Evolutionary conservation across 768 basidiomycete species (phyloP), one percentile per base, ranked within the genome.

Genomic region (Pisolithus albus): DNA sequence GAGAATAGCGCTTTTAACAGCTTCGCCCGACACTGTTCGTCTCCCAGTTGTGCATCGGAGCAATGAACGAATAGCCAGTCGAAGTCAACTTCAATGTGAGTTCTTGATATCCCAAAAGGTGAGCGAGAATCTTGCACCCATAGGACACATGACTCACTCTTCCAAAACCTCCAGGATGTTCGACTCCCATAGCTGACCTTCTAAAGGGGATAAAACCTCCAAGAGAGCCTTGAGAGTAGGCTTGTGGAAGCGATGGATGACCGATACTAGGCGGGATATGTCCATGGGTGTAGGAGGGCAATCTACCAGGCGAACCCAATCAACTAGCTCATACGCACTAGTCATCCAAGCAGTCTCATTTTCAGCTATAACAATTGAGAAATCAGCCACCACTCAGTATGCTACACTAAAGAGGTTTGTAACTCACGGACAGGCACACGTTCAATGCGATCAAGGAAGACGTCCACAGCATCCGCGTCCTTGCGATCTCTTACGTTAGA

Each of bases 281-380:
- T 82, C 73, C 0, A 57, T 54, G 1, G 66, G 11, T 13, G 61
- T 57, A 4, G 79, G 56, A 1, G 65, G 58, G 24, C 64, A 59
- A 13, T 71, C 70, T 2, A 73, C 58, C 1, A 86, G 64, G 36
- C 85, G 79, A 30, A 84, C 52, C 77, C 78, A 81, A 56, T 86
- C 84, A n/a, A 87, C 70, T 0, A 88, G 68, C 47, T 81, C 79
- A 41, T 71, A 79, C 0, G 82, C 83, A 26, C 69, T 57, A 1
- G 60, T 55, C 45, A 64, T 68, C 40, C 75, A 64, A 23, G 65
- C 65, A 3, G 49, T 48, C 38, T 65, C 64, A 3, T 69, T 64
- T 16, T 63, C 59, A 30, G 76, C 81, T 84, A 43, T n/a, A 53
- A 40, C 24, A 8, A 26, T 26, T 15, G 24, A 28, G 15, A 7